Conservation (phyloP, 140 eudicot genomes). For the Oenanthe javanica region DNA sequence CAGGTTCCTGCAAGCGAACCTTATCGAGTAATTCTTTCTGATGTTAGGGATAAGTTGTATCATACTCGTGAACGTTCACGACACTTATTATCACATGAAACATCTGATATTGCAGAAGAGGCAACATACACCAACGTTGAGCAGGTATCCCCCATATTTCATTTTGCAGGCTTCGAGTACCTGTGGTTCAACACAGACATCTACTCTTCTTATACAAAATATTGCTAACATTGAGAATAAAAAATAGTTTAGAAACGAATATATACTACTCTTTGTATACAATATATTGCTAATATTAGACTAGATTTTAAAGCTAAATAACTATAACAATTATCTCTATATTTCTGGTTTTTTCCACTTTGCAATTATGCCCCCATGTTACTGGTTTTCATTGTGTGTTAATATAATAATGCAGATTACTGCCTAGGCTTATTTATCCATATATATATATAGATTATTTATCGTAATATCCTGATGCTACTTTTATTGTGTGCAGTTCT, state of each 20-base stretch:
- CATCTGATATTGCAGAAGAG: conserved; percentile 85
- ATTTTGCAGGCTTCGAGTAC: not conserved
- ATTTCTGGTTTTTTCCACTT: not conserved
- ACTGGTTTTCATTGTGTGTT: no score
- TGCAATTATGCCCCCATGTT: not conserved
- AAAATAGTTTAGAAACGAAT: no score
- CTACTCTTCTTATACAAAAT: not conserved
- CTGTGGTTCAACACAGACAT: not conserved
- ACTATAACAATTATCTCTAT: not conserved
- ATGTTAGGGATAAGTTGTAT: conserved; percentile 83
- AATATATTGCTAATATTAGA: no score
- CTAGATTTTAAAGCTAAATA: not conserved
- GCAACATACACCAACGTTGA: conserved; percentile 67
- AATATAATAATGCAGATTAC: not conserved
- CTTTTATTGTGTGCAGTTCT: conserved; percentile 37
- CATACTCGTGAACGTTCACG: conserved; percentile 94
- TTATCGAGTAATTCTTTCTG: conserved; percentile 89
- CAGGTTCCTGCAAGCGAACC: conserved; percentile 87
- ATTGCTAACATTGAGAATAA: not conserved
- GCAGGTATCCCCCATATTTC: conserved; percentile 39
- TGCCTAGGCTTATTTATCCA: not conserved
- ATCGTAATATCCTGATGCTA: not conserved
- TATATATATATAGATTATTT: not conserved
- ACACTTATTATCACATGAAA: conserved; percentile 63
- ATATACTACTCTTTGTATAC: no score